Base-by-base conservation (phyloP, 257 asterid species). In the Fraxinus excelsior region DNA sequence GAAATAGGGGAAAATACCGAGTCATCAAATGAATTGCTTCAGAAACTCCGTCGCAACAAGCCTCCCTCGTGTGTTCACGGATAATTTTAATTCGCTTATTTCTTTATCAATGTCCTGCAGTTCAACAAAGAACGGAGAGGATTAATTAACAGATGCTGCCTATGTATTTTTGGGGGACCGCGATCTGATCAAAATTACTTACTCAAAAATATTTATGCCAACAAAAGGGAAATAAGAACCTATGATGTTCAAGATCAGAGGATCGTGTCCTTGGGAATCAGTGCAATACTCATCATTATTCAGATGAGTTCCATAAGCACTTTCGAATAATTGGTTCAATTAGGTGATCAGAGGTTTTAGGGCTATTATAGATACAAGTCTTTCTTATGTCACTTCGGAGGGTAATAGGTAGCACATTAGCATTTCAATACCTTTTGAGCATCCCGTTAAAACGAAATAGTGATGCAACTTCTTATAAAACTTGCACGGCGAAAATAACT, bases 11-110 rank as follows among this genome's bases (percentile, higher is more conserved):
- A 74, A 9, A 29, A 64, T 60, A 68, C 71, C 18, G 11, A 70
- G 28, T 26, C 25, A 40, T 91, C 86, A 95, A 80, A 95, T 81
- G 80, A 95, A 95, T 78, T 95, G 97, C 92, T 95, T 95, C 71
- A 96, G 91, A 87, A 96, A 96, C 91, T 96, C 98, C 2, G 98
- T 89, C 8, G 99, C 99, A 60, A 96, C 99, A 34, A 96, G 97
- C 81, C 98, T 88, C 78, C 98, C 99, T 76, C 98, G 85, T 13
- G 99, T 93, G 88, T 93, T 96, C 72, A 96, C 92, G 0, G 98
- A 96, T 78, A 96, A 69, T 79, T 96, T 96, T 68, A 96, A 87
- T 75, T 96, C 99, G 29, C 93, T 91, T 65, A 91, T 95, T 86
- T 93, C 99, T 84, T 95, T 95, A 75, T 93, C 99, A 12, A 93